Evolutionary conservation across 495 filamentous ascomycete species (phyloP).

Genomic region (Daldinia concentrica): DNA sequence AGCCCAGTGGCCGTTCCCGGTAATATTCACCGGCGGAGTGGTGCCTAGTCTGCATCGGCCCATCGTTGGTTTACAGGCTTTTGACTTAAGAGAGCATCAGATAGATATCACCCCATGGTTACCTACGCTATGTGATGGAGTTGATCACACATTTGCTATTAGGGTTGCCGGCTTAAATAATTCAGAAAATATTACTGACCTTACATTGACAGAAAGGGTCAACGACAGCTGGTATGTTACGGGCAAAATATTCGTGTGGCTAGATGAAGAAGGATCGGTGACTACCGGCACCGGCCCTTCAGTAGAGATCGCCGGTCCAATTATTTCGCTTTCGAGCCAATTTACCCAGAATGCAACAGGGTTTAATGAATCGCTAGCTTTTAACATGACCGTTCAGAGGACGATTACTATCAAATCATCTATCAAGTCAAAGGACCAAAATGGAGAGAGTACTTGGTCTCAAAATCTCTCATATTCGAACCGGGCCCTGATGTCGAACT

Average conservation of each 20-base stretch:
- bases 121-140: constrained; percentile 70
- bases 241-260: constrained; percentile 82
- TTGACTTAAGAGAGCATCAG: constrained; percentile 81
- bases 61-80: constrained; percentile 83
- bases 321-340: constrained; percentile 49
- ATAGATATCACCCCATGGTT: constrained; percentile 87
- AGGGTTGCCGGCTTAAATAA: constrained; percentile 70
- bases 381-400: constrained; percentile 66
- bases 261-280: constrained; percentile 59
- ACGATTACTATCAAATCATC: constrained; percentile 56
- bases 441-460: constrained; percentile 62
- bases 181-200: constrained; percentile 44
- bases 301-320: constrained; percentile 34
- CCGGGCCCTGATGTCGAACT: constrained; percentile 60
- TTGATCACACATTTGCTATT: constrained; percentile 75
- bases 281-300: constrained; percentile 58
- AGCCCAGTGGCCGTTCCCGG: constrained; percentile 82
- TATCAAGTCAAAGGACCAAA: constrained; percentile 59
- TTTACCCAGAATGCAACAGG: constrained; percentile 58
- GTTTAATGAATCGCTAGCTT: constrained; percentile 68
- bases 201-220: constrained; percentile 65
- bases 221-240: constrained; percentile 80
- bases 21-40: constrained; percentile 89
- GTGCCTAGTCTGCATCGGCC: constrained; percentile 83
- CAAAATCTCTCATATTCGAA: constrained; percentile 69